phyloP scores from a whole-genome alignment of 2,329 filamentous ascomycete genomes.

The Bipolaris bicolor region DNA sequence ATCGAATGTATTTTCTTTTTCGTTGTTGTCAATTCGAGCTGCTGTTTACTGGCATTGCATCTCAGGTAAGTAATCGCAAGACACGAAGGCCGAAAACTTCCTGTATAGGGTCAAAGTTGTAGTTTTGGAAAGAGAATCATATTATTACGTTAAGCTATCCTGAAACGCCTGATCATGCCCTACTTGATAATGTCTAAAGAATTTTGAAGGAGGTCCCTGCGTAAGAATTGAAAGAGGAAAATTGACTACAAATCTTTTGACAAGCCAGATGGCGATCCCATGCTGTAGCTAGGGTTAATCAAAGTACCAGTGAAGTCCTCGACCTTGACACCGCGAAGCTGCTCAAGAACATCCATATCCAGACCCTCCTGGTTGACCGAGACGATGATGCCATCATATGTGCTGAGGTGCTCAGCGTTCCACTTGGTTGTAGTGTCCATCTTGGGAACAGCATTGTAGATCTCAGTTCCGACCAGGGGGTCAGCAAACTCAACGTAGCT shows the following conservation, averaged over 20 bases:
- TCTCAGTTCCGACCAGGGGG: constrained; percentile 52
- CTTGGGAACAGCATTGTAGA: constrained; percentile 51
- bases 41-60: not conserved
- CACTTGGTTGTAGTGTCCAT: constrained; percentile 48
- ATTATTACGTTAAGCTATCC: not conserved
- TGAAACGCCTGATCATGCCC: not conserved
- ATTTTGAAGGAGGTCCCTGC: not conserved
- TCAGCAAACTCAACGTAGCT: constrained; percentile 55
- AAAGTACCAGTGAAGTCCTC: constrained; percentile 26
- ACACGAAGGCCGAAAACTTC: not conserved
- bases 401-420: constrained; percentile 48
- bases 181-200: not conserved
- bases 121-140: not conserved
- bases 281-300: not conserved
- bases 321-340: constrained; percentile 45
- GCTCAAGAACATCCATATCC: constrained; percentile 50
- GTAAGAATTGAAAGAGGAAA: not conserved
- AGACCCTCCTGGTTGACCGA: constrained; percentile 53
- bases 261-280: constrained; percentile 1
- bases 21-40: not conserved
- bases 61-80: not conserved
- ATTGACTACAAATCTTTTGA: constrained; percentile 1
- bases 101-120: not conserved
- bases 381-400: constrained; percentile 55
- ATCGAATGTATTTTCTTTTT: not conserved